Conservation (phyloP, 2,329 filamentous ascomycete genomes). For the Alternaria incomplexa region DNA sequence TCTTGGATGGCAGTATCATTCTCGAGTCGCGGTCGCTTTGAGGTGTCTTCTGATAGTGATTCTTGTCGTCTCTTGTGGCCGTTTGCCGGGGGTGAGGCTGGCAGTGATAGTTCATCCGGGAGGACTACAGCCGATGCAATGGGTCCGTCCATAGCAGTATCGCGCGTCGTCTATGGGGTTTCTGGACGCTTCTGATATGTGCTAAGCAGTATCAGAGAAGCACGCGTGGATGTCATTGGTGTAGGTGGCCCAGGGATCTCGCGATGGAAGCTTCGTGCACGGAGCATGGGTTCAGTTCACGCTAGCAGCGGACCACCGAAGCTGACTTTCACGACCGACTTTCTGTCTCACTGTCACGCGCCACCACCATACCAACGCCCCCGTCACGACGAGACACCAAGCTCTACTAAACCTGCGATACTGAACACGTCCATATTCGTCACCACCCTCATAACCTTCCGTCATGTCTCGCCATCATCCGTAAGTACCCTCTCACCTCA, state of each 20-base stretch:
- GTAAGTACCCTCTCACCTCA: slow-evolving; percentile 57
- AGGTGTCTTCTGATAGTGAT: slow-evolving; percentile 56
- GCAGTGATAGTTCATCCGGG: slow-evolving; percentile 50
- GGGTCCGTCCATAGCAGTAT: slow-evolving; percentile 44
- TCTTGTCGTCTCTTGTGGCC: slow-evolving; percentile 61
- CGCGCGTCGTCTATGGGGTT: background rate
- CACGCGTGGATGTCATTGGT: slow-evolving; percentile 1
- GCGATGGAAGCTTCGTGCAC: slow-evolving; percentile 33
- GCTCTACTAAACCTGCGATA: background rate
- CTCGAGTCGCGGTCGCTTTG: slow-evolving; percentile 61
- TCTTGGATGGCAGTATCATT: slow-evolving; percentile 30
- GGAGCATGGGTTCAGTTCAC: slow-evolving; percentile 24
- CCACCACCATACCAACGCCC: background rate
- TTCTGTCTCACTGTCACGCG: slow-evolving; percentile 12
- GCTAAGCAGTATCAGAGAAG: background rate
- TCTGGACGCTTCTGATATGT: background rate
- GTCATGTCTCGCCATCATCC: slow-evolving; percentile 93
- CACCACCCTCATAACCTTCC: background rate
- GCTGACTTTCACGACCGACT: slow-evolving; percentile 8
- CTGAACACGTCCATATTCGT: background rate
- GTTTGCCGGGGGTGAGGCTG: slow-evolving; percentile 34
- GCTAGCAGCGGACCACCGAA: slow-evolving; percentile 17
- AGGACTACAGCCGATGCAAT: slow-evolving; percentile 63
- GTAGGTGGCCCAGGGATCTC: slow-evolving; percentile 2
- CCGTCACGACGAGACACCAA: background rate